Base-by-base conservation (phyloP, 1,284 basidiomycete genomes). In the Ceratobasidium sp. region DNA sequence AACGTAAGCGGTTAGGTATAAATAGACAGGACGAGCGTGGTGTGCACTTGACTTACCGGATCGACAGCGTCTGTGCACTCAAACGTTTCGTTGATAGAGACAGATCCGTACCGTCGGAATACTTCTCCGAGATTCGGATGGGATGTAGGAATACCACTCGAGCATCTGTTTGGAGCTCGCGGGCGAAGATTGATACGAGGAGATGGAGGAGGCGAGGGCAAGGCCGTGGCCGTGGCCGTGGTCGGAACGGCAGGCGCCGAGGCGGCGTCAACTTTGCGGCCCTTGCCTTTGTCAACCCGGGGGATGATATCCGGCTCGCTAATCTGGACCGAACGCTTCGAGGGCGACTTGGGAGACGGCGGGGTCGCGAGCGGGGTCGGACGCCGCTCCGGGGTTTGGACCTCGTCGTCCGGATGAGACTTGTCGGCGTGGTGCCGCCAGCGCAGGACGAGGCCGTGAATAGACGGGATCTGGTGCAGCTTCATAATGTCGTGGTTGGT, bases 261-360 rank as follows among this genome's bases (percentile, higher is more conserved):
- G 1, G 57, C 71, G 13, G 28, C 50, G 12, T 61, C 59, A 15
- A 33, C 17, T 61, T 64, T 48, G 46, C 71, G 71, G 12, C 28
- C 57, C 59, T 74, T 64, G 46, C 61, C 59, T 42, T 74, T 74
- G 7, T 40, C 44, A 1, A 20, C 59, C 3, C 44, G 54, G 33
- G 33, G 33, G 33, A n/a, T 15, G 26, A n/a, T 26, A 17, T 48
- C 61, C 17, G 40, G 59, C 26, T 74, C 71, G 57, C n/a, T 40
- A 40, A 74, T 74, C 15, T 59, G 71, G 2, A 74, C 71, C 3
- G 71, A 62, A 15, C 48, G 40, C 28, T 74, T 74, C 59, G 71
- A 64, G 46, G 71, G 71, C 17, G 71, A 74, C 59, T 74, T 74
- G 59, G 71, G 71, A n/a, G 71, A 74, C 28, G 71, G 71, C 9